Base-by-base conservation (phyloP, 345 rosid genomes). In the Eucalyptus guilfoylei region DNA sequence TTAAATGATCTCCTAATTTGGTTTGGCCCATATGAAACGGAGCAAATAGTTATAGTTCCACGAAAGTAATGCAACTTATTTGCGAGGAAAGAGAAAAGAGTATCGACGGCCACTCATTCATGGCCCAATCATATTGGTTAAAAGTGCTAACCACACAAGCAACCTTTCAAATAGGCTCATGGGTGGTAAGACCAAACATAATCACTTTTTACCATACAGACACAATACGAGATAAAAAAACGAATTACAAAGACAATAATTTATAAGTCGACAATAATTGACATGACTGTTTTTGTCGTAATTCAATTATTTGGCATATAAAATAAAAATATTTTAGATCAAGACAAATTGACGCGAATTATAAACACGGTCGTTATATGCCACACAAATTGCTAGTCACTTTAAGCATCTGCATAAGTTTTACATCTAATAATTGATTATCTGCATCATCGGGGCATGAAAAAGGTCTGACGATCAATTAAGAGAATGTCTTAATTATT, bases 241-340 rank as follows among this genome's bases (percentile, higher is more conserved):
- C 3, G 6, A 64, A 64, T 64, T 0, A 64, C 6, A 7, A 8
- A 64, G 21, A n/a, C 10, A n/a, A n/a, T 64, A 14, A 64, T 64
- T 64, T 64, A n/a, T 0, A n/a, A 64, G 40, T 64, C 0, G 76
- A 14, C 19, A n/a, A n/a, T 64, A 64, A 64, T 64, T 64, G 37
- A 64, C 19, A 64, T 0, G 1, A 64, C 0, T 7, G 1, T n/a
- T n/a, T 30, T 64, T 0, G 8, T 64, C 1, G 0, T 64, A n/a
- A n/a, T 60, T 14, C 37, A 64, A n/a, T 14, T 14, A 64, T 64
- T 64, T 14, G 37, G 40, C 76, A n/a, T n/a, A 5, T 64, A 64
- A 64, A 64, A n/a, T n/a, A n/a, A n/a, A 64, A 5, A 64, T 7
- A 34, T 64, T 14, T n/a, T n/a, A 64, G 37, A 62, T 14, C 19